Evolutionary conservation across 2,329 filamentous ascomycete species (phyloP).

Genomic region (Westerdykella ornata): DNA sequence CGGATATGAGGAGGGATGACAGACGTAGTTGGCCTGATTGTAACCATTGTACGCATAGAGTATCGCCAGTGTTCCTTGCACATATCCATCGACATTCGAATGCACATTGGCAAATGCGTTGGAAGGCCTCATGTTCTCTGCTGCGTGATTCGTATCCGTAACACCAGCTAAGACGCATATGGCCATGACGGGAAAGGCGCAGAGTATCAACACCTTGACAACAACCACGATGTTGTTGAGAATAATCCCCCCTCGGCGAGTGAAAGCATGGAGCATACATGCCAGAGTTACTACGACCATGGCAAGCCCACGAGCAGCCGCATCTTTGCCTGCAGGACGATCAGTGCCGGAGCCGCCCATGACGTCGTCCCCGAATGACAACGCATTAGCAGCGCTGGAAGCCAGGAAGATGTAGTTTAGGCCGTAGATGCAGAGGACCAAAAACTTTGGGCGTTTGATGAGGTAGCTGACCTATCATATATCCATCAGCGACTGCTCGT

Average conservation of each 20-base stretch:
- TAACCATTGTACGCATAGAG: slow-evolving; percentile 40
- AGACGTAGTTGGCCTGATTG: slow-evolving; percentile 33
- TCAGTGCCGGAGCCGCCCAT: slow-evolving; percentile 1
- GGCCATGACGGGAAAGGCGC: slow-evolving; percentile 44
- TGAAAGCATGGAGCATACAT: slow-evolving; percentile 46
- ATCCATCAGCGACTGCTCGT: slow-evolving; percentile 2
- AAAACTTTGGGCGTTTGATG: slow-evolving; percentile 10
- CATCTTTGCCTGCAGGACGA: slow-evolving; percentile 10
- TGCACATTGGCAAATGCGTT: slow-evolving; percentile 14
- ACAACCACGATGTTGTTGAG: slow-evolving; percentile 48
- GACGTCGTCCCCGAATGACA: slow-evolving; percentile 7
- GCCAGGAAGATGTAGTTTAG: slow-evolving; percentile 10
- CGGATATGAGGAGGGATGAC: neutral
- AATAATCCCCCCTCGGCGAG: slow-evolving; percentile 46
- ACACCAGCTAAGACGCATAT: slow-evolving; percentile 14
- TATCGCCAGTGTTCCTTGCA: slow-evolving; percentile 41
- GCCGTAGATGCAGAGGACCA: slow-evolving; percentile 9
- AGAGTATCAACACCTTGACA: slow-evolving; percentile 45
- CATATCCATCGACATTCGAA: slow-evolving; percentile 25
- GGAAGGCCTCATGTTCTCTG: slow-evolving; percentile 21
- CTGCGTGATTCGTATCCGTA: slow-evolving; percentile 9
- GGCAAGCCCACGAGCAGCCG: slow-evolving; percentile 44
- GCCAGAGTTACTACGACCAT: slow-evolving; percentile 41
- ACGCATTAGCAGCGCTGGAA: slow-evolving; percentile 12
- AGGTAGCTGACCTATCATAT: slow-evolving; percentile 6